Base-by-base conservation (phyloP, 805 yeast species). In the Lipomyces kockii region DNA sequence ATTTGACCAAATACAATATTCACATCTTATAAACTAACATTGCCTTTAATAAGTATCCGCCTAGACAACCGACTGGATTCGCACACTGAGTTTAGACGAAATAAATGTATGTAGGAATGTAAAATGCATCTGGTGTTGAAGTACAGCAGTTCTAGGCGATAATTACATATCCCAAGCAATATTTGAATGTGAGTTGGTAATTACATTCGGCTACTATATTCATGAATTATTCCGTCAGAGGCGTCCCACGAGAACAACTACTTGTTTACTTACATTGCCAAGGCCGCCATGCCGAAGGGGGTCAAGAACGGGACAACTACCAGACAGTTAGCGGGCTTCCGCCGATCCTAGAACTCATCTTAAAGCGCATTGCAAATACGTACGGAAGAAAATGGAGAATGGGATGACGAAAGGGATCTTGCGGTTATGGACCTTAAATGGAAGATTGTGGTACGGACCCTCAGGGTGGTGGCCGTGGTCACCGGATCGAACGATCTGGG, bases 351-450 rank as follows among this genome's bases (percentile, higher is more conserved):
- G 17, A 52, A 56, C 2, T 39, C 49, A 12, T 32, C n/a, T 2
- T 59, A 14, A 46, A 35, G 14, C 35, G n/a, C 22, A 17, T 11
- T 14, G 25, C 32, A 8, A 62, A 4, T 8, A 63, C 72, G 39
- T 63, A 69, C 72, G 27, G 60, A 67, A 67, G 39, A 67, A 69
- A 35, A 66, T 37, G 9, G 68, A 29, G 62, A 46, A 69, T 5
- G 72, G 72, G 29, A 69, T 67, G 29, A 43, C 63, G 20, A 69
- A 64, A n/a, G 72, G 72, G 51, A 69, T 69, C 83, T 87, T 90
- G 86, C 97, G 92, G 86, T 88, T 84, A 86, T 92, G 92, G 71
- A 94, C 97, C 85, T 87, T 87, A 87, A 94, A 95, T 73, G 99
- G 99, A 72, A 94, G 78, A 86, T 95, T 94, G 76, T 89, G 83